Evolutionary conservation across 257 asterid species (phyloP), one percentile per base, ranked within the genome.

Genomic region (Capsicum pubescens): DNA sequence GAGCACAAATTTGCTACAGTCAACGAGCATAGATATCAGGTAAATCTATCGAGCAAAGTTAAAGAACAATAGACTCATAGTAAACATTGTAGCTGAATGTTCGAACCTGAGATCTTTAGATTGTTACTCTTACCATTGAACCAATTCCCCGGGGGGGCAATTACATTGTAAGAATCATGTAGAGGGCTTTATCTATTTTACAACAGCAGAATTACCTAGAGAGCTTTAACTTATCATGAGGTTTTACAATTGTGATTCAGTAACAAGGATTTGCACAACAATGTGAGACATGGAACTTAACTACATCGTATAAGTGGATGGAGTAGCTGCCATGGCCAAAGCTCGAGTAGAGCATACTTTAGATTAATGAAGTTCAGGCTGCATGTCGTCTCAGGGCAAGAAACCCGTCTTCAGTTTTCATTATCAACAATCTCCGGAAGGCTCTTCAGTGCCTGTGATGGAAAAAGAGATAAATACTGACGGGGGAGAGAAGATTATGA

Each of bases 371-470:
- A 50, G 21, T 32, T 77, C 50, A 77, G 64, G 82, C 66, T 26
- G 50, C 32, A 54, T 77, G 32, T 77, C 82, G 32, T 32, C 82
- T 54, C 64, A 32, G 63, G 84, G 59, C 8, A 17, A 77, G 64
- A 35, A 76, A 36, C 36, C 82, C 4, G 81, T 87, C 87, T 82
- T 77, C 87, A 48, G 48, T 55, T 82, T 76, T 79, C 82, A 84
- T 84, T 84, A 84, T 84, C 84, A 80, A 70, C 87, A 70, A 90
- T 84, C 80, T 89, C 92, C 10, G 93, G 92, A 85, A 89, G 89
- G 87, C 80, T 90, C 63, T 86, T 85, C 82, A 94, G 89, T 54
- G 88, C 98, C 98, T 94, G 89, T 64, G 84, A 61, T 69, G 55
- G 85, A 67, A 60, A 36, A 15, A 70, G 14, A 63, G 44, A 79